These are phyloP conservation scores for Blastocystis sp. DNA, from an alignment of 352 stramenopile genomes.

Conservation along the genomic window DNA sequence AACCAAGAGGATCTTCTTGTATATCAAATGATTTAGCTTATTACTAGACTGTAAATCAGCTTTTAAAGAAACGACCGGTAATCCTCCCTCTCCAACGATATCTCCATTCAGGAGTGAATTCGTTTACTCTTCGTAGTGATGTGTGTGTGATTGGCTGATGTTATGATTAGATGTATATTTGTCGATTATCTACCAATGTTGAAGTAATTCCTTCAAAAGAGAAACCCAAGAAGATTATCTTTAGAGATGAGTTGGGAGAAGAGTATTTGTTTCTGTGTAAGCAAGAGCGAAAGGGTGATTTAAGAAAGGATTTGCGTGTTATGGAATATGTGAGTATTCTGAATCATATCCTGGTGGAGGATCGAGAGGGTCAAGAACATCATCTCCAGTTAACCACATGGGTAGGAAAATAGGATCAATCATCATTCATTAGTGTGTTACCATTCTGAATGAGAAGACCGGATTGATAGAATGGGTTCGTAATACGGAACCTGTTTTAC, in stretches of 20 bases:
- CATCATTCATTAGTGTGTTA: slow-evolving; percentile 75
- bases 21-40: slow-evolving; percentile 87
- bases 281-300: slow-evolving; percentile 93
- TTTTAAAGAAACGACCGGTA: slow-evolving; percentile 71
- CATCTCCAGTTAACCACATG: slow-evolving; percentile 91
- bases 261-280: slow-evolving; percentile 88
- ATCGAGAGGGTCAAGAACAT: slow-evolving; percentile 82
- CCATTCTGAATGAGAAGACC: slow-evolving; percentile 97
- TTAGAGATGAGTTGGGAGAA: slow-evolving; percentile 76
- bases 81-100: slow-evolving; percentile 46
- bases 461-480: slow-evolving; percentile 99
- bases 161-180: slow-evolving; percentile 79
- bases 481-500: slow-evolving; percentile 85
- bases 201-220: slow-evolving; percentile 97
- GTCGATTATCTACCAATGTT: slow-evolving; percentile 82
- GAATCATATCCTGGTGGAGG: slow-evolving; percentile 92
- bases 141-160: background rate
- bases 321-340: slow-evolving; percentile 99
- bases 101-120: slow-evolving; percentile 45
- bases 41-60: slow-evolving; percentile 86
- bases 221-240: slow-evolving; percentile 93
- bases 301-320: slow-evolving; percentile 97
- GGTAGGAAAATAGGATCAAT: background rate
- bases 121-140: slow-evolving; percentile 69
- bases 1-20: slow-evolving; percentile 73